Evolutionary conservation across 768 basidiomycete genomes (phyloP), one percentile per base, ranked within the genome.

Genomic region (Pleurotus platypus): DNA sequence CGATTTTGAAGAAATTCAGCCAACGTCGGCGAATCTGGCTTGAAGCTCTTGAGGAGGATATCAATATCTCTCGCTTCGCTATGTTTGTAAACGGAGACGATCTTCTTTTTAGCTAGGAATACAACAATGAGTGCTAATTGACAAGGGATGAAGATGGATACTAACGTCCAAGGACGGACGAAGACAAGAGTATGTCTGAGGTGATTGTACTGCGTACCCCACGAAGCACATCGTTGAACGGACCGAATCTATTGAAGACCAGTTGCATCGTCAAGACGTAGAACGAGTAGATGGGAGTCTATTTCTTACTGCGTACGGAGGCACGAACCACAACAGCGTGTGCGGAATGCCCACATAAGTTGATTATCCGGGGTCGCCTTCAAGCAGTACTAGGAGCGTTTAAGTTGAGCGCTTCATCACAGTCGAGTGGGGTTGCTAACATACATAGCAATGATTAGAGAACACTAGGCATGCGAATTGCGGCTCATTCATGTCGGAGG

Each of bases 391-490:
- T 63, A 35, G n/a, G 48, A 9, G 3, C n/a, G 15, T 15, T 24
- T 12, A 24, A 11, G 16, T 11, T 7, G n/a, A 35, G 18, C 5
- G 30, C 22, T 26, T 26, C 4, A 13, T 24, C 6, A n/a, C 5
- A 24, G 26, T 16, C 15, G 18, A 7, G 18, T 13, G 11, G n/a
- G 22, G 11, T 15, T n/a, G 6, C 9, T 9, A 49, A 49, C 48
- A 24, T n/a, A 79, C 80, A 67, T 79, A 72, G 63, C 79, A 78
- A 63, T 72, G 65, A 35, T 71, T 57, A 57, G 73, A 72, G 56
- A 82, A 81, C 8, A 69, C 70, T n/a, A 83, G 72, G 57, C 70
- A 72, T 7, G 75, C 71, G 57, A 76, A 81, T 55, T 77, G 70
- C 0, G 70, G 71, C 58, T 82, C 80, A 15, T 62, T 69, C 54